Evolutionary conservation across 2,329 filamentous ascomycete genomes (phyloP), one percentile per base, ranked within the genome.

Genomic region (Coniochaeta ligniaria): DNA sequence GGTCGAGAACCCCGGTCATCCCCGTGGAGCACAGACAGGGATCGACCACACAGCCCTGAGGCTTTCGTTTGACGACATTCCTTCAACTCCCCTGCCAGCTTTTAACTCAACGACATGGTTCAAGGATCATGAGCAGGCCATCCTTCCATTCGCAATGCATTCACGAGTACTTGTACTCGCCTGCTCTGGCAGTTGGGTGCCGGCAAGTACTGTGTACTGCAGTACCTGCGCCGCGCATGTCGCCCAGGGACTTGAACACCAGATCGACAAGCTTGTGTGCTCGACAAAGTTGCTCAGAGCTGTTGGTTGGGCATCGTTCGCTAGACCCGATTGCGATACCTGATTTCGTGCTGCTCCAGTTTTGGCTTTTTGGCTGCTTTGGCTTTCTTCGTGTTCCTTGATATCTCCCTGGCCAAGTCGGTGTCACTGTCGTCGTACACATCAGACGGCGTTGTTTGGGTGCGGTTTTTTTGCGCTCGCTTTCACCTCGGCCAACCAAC

Each of bases 81-180:
- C 65, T 70, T 69, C 61, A 28, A 28, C 58, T 63, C 59, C 60
- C 66, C 62, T 63, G 61, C 61, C 61, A 60, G 54, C 62, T 63
- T 60, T 64, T 52, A 52, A 52, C 2, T 52, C 47, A 52, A 52
- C 47, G 47, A 52, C 47, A 52, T 52, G 47, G 47, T 52, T 67
- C 69, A 67, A 73, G 68, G 69, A 73, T 74, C 75, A 74, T 75
- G 75, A 75, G 26, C 14, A 28, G 14, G 14, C 6, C 47, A 52
- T n/a, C 47, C 47, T 52, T 52, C 75, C 74, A 52, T 52, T 52
- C 47, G 47, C 47, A 31, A 31, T 14, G 12, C 2, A n/a, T 17
- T 31, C 12, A 20, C 38, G 61, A 58, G 66, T 66, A 66, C 65
- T 61, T 64, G 63, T 67, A 64, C 64, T 28, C 47, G 14, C 59